Percentiles rank a stretch among this genome's conserved stretches.
Evolutionary conservation across 2,329 filamentous ascomycete species (phyloP).

Genomic region (Zopfia rhizophila): DNA sequence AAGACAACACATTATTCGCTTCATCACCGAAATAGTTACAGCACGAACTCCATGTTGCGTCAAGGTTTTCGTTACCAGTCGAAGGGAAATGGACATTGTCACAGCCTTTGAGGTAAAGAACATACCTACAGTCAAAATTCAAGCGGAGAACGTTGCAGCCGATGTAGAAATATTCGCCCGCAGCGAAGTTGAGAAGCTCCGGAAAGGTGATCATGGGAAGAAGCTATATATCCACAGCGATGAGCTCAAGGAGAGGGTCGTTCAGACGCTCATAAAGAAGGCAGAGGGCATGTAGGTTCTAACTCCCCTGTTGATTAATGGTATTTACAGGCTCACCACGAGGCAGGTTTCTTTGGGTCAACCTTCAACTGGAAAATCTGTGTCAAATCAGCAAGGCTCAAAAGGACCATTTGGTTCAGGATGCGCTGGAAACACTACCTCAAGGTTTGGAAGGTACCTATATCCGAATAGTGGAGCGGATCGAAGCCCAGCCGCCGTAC

Average conservation of each 20-base stretch:
- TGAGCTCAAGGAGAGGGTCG: slow-evolving; percentile 5
- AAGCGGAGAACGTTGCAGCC: slow-evolving; percentile 15
- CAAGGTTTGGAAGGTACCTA: slow-evolving; percentile 5
- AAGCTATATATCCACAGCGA: slow-evolving; percentile 6
- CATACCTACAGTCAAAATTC: slow-evolving; percentile 11
- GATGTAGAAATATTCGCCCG: slow-evolving; percentile 5
- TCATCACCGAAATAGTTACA: slow-evolving; percentile 3
- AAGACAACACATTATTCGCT: slow-evolving; percentile 1
- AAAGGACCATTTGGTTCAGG: not conserved
- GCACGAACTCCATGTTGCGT: not conserved
- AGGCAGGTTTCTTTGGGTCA: slow-evolving; percentile 15
- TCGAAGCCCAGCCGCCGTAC: slow-evolving; percentile 1
- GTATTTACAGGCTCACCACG: not conserved
- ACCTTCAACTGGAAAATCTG: slow-evolving; percentile 8
- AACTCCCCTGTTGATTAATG: not conserved
- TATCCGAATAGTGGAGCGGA: slow-evolving; percentile 6
- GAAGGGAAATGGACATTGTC: slow-evolving; percentile 10
- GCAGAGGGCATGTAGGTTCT: slow-evolving; percentile 15
- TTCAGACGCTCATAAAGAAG: slow-evolving; percentile 4
- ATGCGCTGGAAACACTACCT: slow-evolving; percentile 5
- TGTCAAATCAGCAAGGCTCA: not conserved
- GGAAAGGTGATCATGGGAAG: slow-evolving; percentile 3
- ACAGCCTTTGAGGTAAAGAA: slow-evolving; percentile 5
- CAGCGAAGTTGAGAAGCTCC: slow-evolving; percentile 1
- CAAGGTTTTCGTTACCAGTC: slow-evolving; percentile 15